Base-by-base conservation (phyloP, 2,329 filamentous ascomycete species). In the Anisogramma anomala region DNA sequence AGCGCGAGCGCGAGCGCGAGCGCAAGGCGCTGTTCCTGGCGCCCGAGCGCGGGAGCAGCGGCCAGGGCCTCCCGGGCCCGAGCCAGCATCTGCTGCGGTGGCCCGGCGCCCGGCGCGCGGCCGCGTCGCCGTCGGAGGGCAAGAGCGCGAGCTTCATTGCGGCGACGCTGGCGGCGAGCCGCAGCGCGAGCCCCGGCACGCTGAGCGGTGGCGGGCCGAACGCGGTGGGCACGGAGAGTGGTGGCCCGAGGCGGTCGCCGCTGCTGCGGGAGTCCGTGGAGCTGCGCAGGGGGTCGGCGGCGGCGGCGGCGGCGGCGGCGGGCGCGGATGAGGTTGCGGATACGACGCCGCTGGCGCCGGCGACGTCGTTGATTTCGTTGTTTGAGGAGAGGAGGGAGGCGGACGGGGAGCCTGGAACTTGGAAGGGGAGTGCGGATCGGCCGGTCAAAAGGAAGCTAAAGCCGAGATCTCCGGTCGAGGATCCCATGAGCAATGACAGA, bases 341-440 rank as follows among this genome's bases (percentile, higher is more conserved):
- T 53, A 71, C 72, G 8, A 69, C 66, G 1, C 64, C 75, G 5
- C 78, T 82, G 36, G 64, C 72, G 18, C 69, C 80, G 0, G 79
- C 80, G 0, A 74, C 67, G 3, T 72, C 77, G 4, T 64, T 85
- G 15, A 79, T 85, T 40, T 72, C 72, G 28, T 68, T 84, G 62
- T 85, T 85, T 49, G 82, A 87, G 58, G 64, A 68, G 48, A 67
- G 48, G 42, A 47, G 46, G 15, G 36, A 49, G 5, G 43, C 28
- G 11, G 37, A 48, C 13, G 50, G 49, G n/a, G 58, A 62, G 33
- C 11, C 14, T 23, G 22, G 22, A 9, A 58, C 59, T 3, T 52
- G 57, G 5, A 65, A 64, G 53, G 63, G 15, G 9, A 41, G 30
- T 19, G 42, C 33, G 6, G 23, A n/a, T 17, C 26, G 25, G 9